Percentiles rank a stretch among this genome's conserved stretches.
These are phyloP conservation scores for Euptelea pleiosperma DNA, from an alignment of 164 flowering plant genomes.

Conservation along the genomic window DNA sequence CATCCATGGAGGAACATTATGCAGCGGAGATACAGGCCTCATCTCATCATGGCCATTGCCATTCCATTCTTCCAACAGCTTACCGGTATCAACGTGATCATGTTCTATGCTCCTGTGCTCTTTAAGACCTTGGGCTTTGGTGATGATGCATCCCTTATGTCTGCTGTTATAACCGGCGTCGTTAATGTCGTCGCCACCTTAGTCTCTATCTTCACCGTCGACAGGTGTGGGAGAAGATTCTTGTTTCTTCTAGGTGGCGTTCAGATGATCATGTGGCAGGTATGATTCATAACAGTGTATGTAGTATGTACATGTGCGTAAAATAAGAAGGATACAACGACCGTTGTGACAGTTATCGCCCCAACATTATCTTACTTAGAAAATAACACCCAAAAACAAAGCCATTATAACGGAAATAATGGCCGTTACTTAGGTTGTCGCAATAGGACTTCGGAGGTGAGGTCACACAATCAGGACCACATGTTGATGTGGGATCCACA, in stretches of 20 bases:
- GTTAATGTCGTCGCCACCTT: slow-evolving; percentile 22
- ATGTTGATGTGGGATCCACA: too few relatives aligned
- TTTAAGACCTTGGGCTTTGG: slow-evolving; percentile 28
- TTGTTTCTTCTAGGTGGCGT: slow-evolving; percentile 23
- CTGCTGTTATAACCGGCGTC: slow-evolving; percentile 23
- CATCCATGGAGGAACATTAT: slow-evolving; percentile 25
- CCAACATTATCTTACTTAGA: too few relatives aligned
- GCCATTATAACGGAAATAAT: too few relatives aligned
- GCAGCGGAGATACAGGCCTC: slow-evolving; percentile 24
- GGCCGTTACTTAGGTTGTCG: too few relatives aligned
- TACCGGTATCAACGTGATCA: slow-evolving; percentile 28
- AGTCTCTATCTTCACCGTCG: slow-evolving; percentile 19
- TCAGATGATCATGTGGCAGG: slow-evolving; percentile 25
- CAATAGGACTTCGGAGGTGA: too few relatives aligned
- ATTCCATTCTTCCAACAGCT: slow-evolving; percentile 26
- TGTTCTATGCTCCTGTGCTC: slow-evolving; percentile 28
- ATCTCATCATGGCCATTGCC: slow-evolving; percentile 15
- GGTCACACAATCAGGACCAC: too few relatives aligned
- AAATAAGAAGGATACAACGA: too few relatives aligned
- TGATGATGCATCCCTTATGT: slow-evolving; percentile 21
- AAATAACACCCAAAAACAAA: too few relatives aligned
- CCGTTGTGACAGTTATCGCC: too few relatives aligned
- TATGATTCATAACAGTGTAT: too few relatives aligned
- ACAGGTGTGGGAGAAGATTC: slow-evolving; percentile 21
- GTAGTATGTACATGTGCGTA: too few relatives aligned